These are phyloP conservation scores for Chaetomiaceae sp. DNA, from an alignment of 2,329 filamentous ascomycete species.

Conservation along the genomic window DNA sequence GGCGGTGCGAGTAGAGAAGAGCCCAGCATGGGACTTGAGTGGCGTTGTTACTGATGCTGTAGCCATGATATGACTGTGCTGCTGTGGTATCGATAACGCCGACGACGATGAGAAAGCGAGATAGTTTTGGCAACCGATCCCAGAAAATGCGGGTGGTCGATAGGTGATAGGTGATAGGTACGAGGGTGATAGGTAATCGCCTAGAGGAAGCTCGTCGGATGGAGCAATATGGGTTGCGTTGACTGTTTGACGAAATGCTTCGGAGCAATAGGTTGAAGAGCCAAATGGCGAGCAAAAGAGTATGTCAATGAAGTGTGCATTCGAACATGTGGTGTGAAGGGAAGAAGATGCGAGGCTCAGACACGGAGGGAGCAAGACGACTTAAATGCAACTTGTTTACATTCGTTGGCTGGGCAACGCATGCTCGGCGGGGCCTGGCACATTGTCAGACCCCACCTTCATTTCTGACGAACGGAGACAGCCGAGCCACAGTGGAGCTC, in stretches of 20 bases:
- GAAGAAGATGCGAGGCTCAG: constrained; percentile 9
- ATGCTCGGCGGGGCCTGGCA: background rate
- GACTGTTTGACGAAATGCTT: too few species aligned
- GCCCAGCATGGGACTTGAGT: constrained; percentile 87
- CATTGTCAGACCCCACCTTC: too few species aligned
- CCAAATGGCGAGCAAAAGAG: too few species aligned
- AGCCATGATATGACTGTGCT: constrained; percentile 61
- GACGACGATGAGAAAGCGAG: constrained; percentile 45
- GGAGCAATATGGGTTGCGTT: background rate
- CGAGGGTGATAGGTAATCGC: background rate
- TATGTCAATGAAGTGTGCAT: too few species aligned
- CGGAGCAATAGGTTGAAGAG: background rate
- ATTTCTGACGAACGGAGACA: background rate
- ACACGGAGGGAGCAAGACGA: background rate
- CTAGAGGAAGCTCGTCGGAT: background rate
- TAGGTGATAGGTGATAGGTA: background rate
- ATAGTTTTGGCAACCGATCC: too few species aligned
- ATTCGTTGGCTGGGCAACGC: constrained; percentile 23
- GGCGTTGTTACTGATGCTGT: constrained; percentile 78
- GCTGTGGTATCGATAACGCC: constrained; percentile 37
- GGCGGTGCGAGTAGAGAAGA: constrained; percentile 89
- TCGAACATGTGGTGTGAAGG: constrained; percentile 23
- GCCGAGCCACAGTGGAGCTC: too few species aligned
- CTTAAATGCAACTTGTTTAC: constrained; percentile 26
- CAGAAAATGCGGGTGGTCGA: too few species aligned